Base-by-base conservation (phyloP, 2,329 filamentous ascomycete species). In the Cladosporium oxysporum region DNA sequence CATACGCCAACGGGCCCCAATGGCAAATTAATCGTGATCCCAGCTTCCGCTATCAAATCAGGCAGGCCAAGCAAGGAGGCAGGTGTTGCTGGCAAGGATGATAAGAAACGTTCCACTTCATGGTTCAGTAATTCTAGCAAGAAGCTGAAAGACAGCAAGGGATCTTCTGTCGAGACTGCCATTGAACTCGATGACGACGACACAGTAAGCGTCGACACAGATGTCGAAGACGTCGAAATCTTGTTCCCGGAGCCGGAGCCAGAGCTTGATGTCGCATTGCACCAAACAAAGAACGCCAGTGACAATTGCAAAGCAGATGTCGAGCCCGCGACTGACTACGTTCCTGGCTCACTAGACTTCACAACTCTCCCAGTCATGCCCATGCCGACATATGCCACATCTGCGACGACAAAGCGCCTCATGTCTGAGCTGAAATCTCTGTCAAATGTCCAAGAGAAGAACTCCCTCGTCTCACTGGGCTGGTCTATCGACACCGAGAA, bases 401-500 rank as follows among this genome's bases (percentile, higher is more conserved):
- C 79, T 0, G 69, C 76, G 1, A 90, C 90, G 0, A 89, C 87
- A 2, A 88, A 83, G 72, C 79, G 85, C 3, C 82, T 95, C 0
- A 85, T 87, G 67, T 82, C 82, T 49, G 89, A 93, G 69, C 83
- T 96, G 53, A 83, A 82, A 63, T 82, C 83, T 10, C 80, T 93
- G 0, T 79, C 91, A 37, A 85, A 86, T 66, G 77, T 88, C 1
- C 93, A 97, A 74, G 76, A 84, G 0, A 80, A 76, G 12, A 87
- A 84, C 0, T 84, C 87, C 0, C 75, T 86, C 1, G 84, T 89
- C 66, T 85, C 90, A 66, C 83, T 96, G 0, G 93, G 93, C 18
- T 97, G 93, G 92, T 92, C 92, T 73, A 88, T 96, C 64, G 86
- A 96, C 72, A 79, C 84, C 16, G 80, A 82, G 6, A 84, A 86